These are phyloP conservation scores for Conticribra weissflogii DNA, from an alignment of 108 stramenopile genomes.

Conservation along the genomic window DNA sequence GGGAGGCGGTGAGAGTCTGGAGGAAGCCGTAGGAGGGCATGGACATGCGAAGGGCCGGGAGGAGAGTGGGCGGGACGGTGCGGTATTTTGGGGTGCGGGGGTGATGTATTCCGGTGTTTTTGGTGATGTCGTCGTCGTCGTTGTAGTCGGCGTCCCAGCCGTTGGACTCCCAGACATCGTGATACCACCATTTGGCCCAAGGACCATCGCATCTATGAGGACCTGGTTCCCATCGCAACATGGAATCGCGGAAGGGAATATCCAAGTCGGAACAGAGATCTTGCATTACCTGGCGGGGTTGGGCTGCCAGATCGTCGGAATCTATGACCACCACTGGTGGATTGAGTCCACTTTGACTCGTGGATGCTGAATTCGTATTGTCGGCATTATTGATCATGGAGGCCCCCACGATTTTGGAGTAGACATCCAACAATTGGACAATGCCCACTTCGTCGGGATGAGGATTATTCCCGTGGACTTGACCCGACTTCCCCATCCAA, in stretches of 20 bases:
- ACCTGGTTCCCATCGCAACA: conserved; percentile 74
- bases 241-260: conserved; percentile 69
- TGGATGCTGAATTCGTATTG: too few relatives aligned
- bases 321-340: conserved; percentile 75
- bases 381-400: conserved; percentile 1
- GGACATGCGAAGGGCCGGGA: conserved; percentile 65
- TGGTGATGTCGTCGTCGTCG: conserved; percentile 16
- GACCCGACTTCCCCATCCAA: conserved; percentile 60
- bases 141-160: conserved; percentile 61
- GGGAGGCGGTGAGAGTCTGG: conserved; percentile 45
- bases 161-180: conserved; percentile 71
- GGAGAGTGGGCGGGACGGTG: conserved; percentile 61
- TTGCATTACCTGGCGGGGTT: conserved; percentile 59
- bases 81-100: conserved; percentile 53
- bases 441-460: conserved; percentile 86
- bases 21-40: conserved; percentile 75
- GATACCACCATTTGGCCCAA: conserved; percentile 87
- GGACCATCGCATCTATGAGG: conserved; percentile 82
- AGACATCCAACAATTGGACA: conserved; percentile 68
- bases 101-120: conserved; percentile 19
- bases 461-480: conserved; percentile 65
- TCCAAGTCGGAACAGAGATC: conserved; percentile 57
- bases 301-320: conserved; percentile 76
- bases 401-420: conserved; percentile 56
- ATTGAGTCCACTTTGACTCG: too few relatives aligned